These are phyloP conservation scores for Tricladium varicosporioides DNA, from an alignment of 2,329 filamentous ascomycete genomes.

Conservation along the genomic window DNA sequence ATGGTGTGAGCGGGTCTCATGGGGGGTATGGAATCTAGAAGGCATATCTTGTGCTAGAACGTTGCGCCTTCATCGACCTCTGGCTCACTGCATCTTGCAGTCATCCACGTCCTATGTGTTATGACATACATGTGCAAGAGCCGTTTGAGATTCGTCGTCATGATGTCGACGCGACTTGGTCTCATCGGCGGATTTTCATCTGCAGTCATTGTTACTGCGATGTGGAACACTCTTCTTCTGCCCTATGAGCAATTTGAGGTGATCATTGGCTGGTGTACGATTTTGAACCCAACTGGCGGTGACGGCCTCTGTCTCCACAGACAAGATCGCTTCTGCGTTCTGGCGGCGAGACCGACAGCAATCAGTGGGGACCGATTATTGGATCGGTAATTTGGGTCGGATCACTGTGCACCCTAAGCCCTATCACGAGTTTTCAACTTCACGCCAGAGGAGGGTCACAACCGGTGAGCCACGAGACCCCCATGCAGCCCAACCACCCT, in stretches of 20 bases:
- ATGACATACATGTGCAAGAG: not conserved
- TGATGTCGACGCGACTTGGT: constrained; percentile 6
- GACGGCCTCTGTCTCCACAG: constrained; percentile 6
- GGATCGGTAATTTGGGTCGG: constrained; percentile 4
- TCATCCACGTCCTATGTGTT: not conserved
- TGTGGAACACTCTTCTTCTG: constrained; percentile 3
- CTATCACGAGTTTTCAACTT: constrained; percentile 4
- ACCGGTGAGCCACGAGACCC: constrained; percentile 7
- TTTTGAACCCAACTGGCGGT: constrained; percentile 13
- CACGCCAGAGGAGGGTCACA: not conserved
- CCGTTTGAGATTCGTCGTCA: constrained; percentile 3
- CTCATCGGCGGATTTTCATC: constrained; percentile 5
- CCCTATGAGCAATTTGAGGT: constrained; percentile 5
- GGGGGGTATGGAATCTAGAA: constrained; percentile 11
- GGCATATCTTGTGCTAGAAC: constrained; percentile 14
- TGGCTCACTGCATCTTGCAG: constrained; percentile 14
- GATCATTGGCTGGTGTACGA: constrained; percentile 11
- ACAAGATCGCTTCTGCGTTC: constrained; percentile 1
- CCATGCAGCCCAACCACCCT: not conserved
- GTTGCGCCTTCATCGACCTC: constrained; percentile 4
- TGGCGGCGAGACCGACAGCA: constrained; percentile 14
- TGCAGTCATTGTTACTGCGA: constrained; percentile 14
- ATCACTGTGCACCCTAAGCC: constrained; percentile 14
- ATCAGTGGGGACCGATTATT: not conserved
- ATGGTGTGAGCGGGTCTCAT: not conserved